Conservation (phyloP, 306 rosid species). For the Styphnolobium japonicum region DNA sequence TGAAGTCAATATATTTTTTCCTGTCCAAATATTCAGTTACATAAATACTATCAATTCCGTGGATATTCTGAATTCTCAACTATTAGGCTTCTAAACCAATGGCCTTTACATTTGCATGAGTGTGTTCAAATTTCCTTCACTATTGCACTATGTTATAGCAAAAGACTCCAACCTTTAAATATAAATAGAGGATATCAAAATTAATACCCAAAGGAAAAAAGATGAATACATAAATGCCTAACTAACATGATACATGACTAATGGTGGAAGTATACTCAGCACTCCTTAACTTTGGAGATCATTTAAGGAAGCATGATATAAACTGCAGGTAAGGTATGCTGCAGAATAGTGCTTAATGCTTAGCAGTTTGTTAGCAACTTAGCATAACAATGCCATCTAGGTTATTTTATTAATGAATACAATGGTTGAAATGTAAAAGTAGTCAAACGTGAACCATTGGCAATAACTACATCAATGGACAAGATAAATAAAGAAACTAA, state of each 20-base stretch:
- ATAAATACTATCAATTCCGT: background rate
- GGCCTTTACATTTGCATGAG: constrained; percentile 29
- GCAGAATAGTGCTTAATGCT: too few species aligned
- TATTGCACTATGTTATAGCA: constrained; percentile 13
- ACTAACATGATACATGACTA: constrained; percentile 36
- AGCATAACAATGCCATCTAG: too few species aligned
- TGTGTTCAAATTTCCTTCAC: background rate
- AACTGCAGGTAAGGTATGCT: too few species aligned
- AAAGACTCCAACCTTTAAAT: constrained; percentile 15
- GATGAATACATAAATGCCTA: constrained; percentile 15
- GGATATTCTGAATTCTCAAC: background rate
- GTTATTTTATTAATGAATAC: too few species aligned
- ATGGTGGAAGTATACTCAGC: too few species aligned
- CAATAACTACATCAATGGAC: too few species aligned
- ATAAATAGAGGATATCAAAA: constrained; percentile 1
- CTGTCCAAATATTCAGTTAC: background rate
- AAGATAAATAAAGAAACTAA: too few species aligned
- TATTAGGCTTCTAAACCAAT: background rate
- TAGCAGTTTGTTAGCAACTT: too few species aligned
- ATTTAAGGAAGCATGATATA: too few species aligned
- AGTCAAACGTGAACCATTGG: too few species aligned
- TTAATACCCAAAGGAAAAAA: background rate
- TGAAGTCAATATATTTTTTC: background rate
- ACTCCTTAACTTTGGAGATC: too few species aligned
- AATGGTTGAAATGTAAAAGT: too few species aligned